These are phyloP conservation scores for Debaryomyces tyrocola DNA, from an alignment of 805 yeast genomes.

Conservation along the genomic window DNA sequence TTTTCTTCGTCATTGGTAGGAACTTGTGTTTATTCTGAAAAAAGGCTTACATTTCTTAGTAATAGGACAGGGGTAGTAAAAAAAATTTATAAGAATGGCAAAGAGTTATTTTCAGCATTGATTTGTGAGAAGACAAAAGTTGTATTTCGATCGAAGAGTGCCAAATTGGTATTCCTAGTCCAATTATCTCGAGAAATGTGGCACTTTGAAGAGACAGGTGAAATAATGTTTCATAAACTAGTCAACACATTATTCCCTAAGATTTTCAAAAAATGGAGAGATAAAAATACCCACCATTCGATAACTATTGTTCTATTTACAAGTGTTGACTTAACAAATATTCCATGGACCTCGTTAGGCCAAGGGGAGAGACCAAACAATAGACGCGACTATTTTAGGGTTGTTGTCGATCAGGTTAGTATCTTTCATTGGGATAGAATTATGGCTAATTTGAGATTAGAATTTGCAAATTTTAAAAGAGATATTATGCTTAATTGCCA, in stretches of 20 bases:
- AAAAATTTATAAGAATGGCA: slow-evolving; percentile 65
- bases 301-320: slow-evolving; percentile 88
- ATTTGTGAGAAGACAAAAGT: slow-evolving; percentile 73
- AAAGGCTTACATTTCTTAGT: slow-evolving; percentile 61
- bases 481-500: slow-evolving; percentile 57
- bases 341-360: slow-evolving; percentile 56
- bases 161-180: slow-evolving; percentile 75
- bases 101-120: slow-evolving; percentile 70
- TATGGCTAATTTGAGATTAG: slow-evolving; percentile 82
- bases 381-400: slow-evolving; percentile 79
- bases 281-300: slow-evolving; percentile 83
- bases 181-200: slow-evolving; percentile 96
- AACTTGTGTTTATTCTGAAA: slow-evolving; percentile 65
- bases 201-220: slow-evolving; percentile 97
- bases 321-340: slow-evolving; percentile 60
- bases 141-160: slow-evolving; percentile 89
- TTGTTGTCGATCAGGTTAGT: slow-evolving; percentile 92
- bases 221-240: slow-evolving; percentile 86
- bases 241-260: slow-evolving; percentile 91
- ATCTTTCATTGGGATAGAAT: slow-evolving; percentile 88
- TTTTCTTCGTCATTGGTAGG: slow-evolving; percentile 62
- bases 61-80: slow-evolving; percentile 63
- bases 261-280: slow-evolving; percentile 84
- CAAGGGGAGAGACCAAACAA: slow-evolving; percentile 72
- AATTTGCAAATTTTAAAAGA: slow-evolving; percentile 77